Evolutionary conservation across 1,139 yeast species (phyloP), one percentile per base, ranked within the genome.

Genomic region (Eremothecium coryli): DNA sequence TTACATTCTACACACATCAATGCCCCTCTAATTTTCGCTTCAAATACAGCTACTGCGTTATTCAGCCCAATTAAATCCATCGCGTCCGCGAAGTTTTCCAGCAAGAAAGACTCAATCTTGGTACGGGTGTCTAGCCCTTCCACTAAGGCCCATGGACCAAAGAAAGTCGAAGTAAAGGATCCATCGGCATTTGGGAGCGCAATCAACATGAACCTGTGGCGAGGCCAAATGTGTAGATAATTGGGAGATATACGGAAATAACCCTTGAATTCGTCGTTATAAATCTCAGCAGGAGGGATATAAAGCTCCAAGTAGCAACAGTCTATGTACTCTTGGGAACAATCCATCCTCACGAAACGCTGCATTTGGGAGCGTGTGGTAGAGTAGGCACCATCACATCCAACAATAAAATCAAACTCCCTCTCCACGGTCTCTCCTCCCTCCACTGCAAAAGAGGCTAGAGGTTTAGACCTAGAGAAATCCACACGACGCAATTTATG

Each of bases 221-320:
- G 68, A 3, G 97, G 96, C 97, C 97, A 88, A 33, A 88, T 84
- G 52, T 88, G 97, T 37, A 88, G 67, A 54, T 82, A 86, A 57
- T 82, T 76, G 3, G 85, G 77, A 46, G 79, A 76, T 30, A 85
- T 65, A 13, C 63, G 57, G 47, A 73, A 79, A 4, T 38, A 22
- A 2, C 46, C 45, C 6, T 31, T 25, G 29, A 32, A 25, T 38
- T 36, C 29, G 32, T 41, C 32, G 38, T 53, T 49, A 24, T 40
- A 47, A 11, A 51, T 56, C 12, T 46, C 46, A 8, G 65, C 65
- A 0, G 86, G 70, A 9, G 85, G 86, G 33, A 88, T 82, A 41
- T 71, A 71, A 38, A 85, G 65, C 56, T 86, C 96, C 49, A 86
- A 57, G 52, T 86, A 88, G 49, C 81, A 81, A 68, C 81, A 81